These are phyloP conservation scores for Microcera coccophila DNA, from an alignment of 2,329 filamentous ascomycete species.

Conservation along the genomic window DNA sequence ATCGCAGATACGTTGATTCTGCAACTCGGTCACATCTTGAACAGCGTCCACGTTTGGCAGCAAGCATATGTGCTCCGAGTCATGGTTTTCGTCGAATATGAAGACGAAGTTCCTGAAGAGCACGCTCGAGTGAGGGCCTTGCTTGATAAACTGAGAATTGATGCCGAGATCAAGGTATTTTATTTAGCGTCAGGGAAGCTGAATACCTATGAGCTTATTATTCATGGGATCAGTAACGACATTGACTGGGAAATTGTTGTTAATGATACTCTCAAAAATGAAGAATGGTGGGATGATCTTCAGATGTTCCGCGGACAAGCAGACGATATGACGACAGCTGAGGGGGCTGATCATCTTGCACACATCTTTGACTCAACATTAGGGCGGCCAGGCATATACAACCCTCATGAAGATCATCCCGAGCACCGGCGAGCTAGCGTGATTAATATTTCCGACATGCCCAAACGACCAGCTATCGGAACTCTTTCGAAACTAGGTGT, in stretches of 20 bases:
- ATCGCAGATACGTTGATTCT: constrained; percentile 68
- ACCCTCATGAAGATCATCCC: constrained; percentile 36
- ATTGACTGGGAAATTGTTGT: constrained; percentile 58
- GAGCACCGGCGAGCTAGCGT: constrained; percentile 45
- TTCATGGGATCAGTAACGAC: constrained; percentile 62
- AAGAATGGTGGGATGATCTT: constrained; percentile 81
- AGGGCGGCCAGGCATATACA: constrained; percentile 41
- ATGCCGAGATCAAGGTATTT: constrained; percentile 74
- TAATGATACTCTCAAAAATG: constrained; percentile 61
- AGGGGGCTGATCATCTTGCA: constrained; percentile 42
- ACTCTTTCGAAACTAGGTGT: constrained; percentile 55
- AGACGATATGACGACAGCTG: constrained; percentile 37
- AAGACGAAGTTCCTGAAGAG: constrained; percentile 78
- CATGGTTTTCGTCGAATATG: constrained; percentile 85
- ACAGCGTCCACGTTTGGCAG: constrained; percentile 78
- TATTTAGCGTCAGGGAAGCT: constrained; percentile 73
- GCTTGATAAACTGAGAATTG: constrained; percentile 75
- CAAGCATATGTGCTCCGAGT: constrained; percentile 69
- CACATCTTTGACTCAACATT: constrained; percentile 43
- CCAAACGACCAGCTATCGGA: constrained; percentile 56
- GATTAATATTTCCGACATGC: constrained; percentile 57
- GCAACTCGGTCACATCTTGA: constrained; percentile 78
- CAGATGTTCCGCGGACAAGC: constrained; percentile 49
- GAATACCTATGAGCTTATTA: constrained; percentile 70
- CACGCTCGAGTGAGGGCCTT: constrained; percentile 66